Conservation (phyloP, 805 yeast species). For the Kuraishia cidri region DNA sequence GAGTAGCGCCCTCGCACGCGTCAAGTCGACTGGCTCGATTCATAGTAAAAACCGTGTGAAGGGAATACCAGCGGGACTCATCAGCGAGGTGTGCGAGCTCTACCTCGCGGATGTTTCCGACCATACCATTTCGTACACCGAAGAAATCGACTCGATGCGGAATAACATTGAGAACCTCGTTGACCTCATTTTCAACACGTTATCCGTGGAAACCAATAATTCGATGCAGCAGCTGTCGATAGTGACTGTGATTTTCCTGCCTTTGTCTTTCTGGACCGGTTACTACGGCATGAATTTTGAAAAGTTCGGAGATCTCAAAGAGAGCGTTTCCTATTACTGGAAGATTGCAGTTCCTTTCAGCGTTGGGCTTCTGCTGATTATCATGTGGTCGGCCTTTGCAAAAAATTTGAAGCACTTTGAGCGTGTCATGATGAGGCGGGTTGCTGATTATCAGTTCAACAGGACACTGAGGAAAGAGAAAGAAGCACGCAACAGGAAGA, state of each 20-base stretch:
- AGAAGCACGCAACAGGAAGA: not conserved
- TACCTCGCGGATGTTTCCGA: conserved; percentile 50
- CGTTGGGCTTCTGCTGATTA: conserved; percentile 20
- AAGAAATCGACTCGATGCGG: conserved; percentile 46
- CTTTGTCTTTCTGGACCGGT: conserved; percentile 52
- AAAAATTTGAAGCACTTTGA: not conserved
- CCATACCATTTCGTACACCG: conserved; percentile 41
- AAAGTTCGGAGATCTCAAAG: conserved; percentile 26
- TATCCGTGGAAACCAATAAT: conserved; percentile 44
- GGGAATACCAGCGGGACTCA: conserved; percentile 10
- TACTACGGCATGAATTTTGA: conserved; percentile 51
- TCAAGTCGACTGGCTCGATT: not conserved
- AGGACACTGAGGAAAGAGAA: not conserved
- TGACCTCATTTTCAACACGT: conserved; percentile 46
- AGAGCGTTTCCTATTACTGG: conserved; percentile 37
- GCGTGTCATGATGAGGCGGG: not conserved
- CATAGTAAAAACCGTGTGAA: not conserved
- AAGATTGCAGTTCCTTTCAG: conserved; percentile 32
- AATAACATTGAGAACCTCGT: conserved; percentile 40
- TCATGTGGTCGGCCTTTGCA: conserved; percentile 19
- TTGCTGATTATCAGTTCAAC: not conserved
- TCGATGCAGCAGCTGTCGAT: conserved; percentile 46
- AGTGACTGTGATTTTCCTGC: conserved; percentile 50
- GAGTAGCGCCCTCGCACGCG: not conserved
- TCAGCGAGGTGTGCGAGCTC: conserved; percentile 33